A percentile compares a stretch with the other conserved stretches of the same genome.
These are phyloP conservation scores for Bonnemaisonia californica DNA, from an alignment of 31 red algal species.

Conservation along the genomic window DNA sequence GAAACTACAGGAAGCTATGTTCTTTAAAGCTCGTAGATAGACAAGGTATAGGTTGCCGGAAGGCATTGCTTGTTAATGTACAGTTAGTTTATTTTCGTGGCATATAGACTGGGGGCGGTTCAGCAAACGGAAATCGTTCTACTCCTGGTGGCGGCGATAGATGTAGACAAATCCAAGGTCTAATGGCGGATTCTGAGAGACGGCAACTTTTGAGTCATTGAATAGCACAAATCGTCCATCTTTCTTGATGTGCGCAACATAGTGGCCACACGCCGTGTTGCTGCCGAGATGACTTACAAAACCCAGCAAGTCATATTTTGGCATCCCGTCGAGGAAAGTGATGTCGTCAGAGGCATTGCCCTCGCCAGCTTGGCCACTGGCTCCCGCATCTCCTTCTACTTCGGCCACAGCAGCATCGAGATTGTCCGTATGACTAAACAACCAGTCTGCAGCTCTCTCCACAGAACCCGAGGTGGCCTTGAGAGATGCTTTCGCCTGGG, in stretches of 20 bases:
- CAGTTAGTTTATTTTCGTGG: too few species aligned
- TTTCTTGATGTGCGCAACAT: conserved; percentile 90
- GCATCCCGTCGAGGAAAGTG: conserved; percentile 51
- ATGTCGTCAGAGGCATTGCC: not conserved
- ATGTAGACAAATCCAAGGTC: conserved; percentile 84
- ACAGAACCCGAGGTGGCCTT: conserved; percentile 42
- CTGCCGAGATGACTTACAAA: conserved; percentile 90
- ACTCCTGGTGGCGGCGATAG: too few species aligned
- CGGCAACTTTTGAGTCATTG: conserved; percentile 94
- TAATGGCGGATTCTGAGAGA: conserved; percentile 66
- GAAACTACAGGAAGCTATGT: conserved; percentile 12
- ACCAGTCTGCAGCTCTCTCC: conserved; percentile 93
- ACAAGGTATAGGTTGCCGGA: too few species aligned
- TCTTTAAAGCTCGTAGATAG: too few species aligned
- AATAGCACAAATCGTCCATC: conserved; percentile 74
- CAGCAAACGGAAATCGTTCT: too few species aligned
- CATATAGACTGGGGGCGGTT: too few species aligned
- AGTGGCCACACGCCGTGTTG: conserved; percentile 84
- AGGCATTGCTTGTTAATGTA: too few species aligned
- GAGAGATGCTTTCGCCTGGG: conserved; percentile 76
- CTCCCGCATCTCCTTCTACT: too few species aligned
- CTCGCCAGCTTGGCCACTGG: not conserved
- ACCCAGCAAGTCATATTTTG: conserved; percentile 80
- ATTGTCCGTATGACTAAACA: conserved; percentile 75
- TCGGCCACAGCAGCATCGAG: conserved; percentile 30